A percentile compares a stretch with the other conserved stretches of the same genome.
Conservation (phyloP, 2,329 filamentous ascomycete genomes). For the Talaromyces sp. region DNA sequence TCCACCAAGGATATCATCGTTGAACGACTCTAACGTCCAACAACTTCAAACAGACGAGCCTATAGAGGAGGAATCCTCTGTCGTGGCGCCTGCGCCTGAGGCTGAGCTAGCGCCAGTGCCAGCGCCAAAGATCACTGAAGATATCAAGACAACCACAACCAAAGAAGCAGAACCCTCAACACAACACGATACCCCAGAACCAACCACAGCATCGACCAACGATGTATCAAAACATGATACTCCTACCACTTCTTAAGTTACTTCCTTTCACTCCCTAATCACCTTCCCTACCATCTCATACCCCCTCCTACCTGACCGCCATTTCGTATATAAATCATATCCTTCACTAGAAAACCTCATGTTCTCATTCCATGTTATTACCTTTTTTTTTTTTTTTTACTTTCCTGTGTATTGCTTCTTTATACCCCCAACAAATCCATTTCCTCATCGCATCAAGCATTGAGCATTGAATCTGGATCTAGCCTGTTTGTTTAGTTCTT, state of each 20-base stretch:
- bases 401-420: no score
- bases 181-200: background rate
- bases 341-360: background rate
- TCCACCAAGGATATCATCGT: slow-evolving; percentile 38
- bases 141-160: background rate
- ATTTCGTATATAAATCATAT: background rate
- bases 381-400: no score
- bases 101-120: background rate
- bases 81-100: background rate
- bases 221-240: background rate
- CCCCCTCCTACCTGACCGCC: background rate
- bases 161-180: background rate
- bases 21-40: slow-evolving; percentile 13
- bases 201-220: background rate
- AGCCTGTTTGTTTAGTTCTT: no score
- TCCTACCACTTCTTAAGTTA: background rate
- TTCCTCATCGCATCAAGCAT: no score
- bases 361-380: background rate
- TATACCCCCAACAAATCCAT: no score
- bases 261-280: background rate
- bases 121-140: background rate
- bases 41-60: background rate
- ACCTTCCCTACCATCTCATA: no score
- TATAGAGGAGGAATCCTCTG: background rate
- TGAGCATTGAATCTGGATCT: no score